phyloP scores from a whole-genome alignment of 108 stramenopile genomes.

The Nitzschia inconspicua region DNA sequence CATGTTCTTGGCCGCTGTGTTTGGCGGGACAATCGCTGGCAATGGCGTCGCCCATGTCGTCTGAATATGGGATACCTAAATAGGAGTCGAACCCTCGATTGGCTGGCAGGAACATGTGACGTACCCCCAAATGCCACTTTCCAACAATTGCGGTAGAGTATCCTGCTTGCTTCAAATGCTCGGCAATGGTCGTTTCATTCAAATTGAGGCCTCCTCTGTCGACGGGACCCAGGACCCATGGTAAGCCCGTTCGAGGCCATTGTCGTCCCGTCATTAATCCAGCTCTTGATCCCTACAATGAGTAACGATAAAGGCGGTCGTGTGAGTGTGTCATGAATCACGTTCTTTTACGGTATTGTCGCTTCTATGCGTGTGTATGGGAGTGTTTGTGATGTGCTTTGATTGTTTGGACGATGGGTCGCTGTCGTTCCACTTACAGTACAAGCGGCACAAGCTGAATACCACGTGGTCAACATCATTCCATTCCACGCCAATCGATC shows the following conservation, averaged over 20 bases:
- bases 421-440: background rate
- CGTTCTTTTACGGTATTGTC: background rate
- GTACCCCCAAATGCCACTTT: conserved; percentile 43
- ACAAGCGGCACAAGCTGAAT: too few relatives aligned
- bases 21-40: conserved; percentile 3
- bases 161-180: conserved; percentile 1
- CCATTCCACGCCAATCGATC: conserved; percentile 9
- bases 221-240: conserved; percentile 42
- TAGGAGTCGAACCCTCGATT: conserved; percentile 44
- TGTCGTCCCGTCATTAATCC: conserved; percentile 1
- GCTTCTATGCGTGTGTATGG: background rate
- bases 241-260: conserved; percentile 35
- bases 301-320: too few relatives aligned
- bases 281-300: conserved; percentile 33
- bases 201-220: conserved; percentile 24
- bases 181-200: conserved; percentile 9
- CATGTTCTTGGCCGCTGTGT: too few relatives aligned
- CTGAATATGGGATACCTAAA: conserved; percentile 47
- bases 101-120: conserved; percentile 34
- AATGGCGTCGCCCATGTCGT: conserved; percentile 39
- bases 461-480: background rate
- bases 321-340: background rate
- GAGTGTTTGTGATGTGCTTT: background rate
- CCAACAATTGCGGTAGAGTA: conserved; percentile 30
- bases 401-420: background rate